Evolutionary conservation across 371 early-diverging fungal species (phyloP), one percentile per base, ranked within the genome.

Genomic region (Lichtheimia ramosa): DNA sequence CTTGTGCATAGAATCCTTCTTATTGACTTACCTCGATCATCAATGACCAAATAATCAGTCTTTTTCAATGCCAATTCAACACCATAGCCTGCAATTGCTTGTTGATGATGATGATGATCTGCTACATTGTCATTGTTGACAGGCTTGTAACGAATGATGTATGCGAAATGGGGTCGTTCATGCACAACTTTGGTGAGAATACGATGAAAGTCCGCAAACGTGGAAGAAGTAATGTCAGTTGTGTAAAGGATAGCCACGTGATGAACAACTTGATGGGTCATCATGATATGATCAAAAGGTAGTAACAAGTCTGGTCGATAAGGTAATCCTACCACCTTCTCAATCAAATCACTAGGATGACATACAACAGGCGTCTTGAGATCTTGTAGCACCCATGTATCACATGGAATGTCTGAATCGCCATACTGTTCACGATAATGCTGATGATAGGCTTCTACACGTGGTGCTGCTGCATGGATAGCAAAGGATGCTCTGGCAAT

Each of bases 1-100:
- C 28, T 28, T 8, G 8, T 50, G 12, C 20, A 54, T 8, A 20
- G 8, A 0, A 54, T 18, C 28, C 40, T 48, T 8, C 63, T 70
- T 64, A 63, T 59, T 56, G 63, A 74, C 5, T 83, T 62, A 48
- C 83, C 80, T 24, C 95, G 86, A 69, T 98, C 98, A 61, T 98
- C 98, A 24, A 89, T 88, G 7, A 94, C 96, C 60, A 89, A 88
- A 75, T 98, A 98, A 65, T 98, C 98, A 6, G 95, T 93, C 56
- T 86, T 94, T 73, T 98, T 98, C 28, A 98, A 64, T 4, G 89
- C 91, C 58, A 98, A 74, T 68, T 94, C 95, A 3, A 93, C 95
- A 12, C 96, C 95, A 66, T 94, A 98, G 40, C 98, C 98, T 3
- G 90, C 69, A 21, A 97, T 71, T 6, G 78, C 69, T 20, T 91